Evolutionary conservation across 2,329 filamentous ascomycete genomes (phyloP).

Genomic region (Fusarium albidum): DNA sequence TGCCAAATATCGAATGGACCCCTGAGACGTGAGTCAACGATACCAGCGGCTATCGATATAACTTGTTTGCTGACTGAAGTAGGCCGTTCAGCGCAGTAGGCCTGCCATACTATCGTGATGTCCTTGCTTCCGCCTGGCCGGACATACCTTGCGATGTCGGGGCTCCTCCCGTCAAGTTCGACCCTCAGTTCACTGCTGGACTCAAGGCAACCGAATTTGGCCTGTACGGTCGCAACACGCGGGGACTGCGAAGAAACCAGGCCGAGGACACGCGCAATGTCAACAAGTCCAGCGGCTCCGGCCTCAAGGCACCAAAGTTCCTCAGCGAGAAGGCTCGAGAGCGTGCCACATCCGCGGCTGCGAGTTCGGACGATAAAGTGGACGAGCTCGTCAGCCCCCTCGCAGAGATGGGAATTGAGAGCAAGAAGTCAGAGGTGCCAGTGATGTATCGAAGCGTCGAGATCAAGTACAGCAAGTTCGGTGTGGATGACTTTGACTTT

Average conservation of each 20-base stretch:
- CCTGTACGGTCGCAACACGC: constrained; percentile 79
- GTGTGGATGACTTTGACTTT: constrained; percentile 99
- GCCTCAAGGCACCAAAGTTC: constrained; percentile 83
- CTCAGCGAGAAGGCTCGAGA: constrained; percentile 91
- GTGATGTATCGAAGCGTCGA: constrained; percentile 93
- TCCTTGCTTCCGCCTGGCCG: constrained; percentile 89
- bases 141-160: constrained; percentile 87
- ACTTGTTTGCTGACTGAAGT: constrained; percentile 7
- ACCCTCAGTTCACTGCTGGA: constrained; percentile 72
- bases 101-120: constrained; percentile 92
- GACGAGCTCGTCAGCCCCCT: constrained; percentile 71
- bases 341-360: constrained; percentile 55
- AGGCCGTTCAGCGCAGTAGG: constrained; percentile 86
- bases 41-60: no score
- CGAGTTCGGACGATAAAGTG: constrained; percentile 51
- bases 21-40: constrained; percentile 70
- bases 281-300: constrained; percentile 67
- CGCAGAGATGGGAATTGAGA: constrained; percentile 74
- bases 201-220: constrained; percentile 79
- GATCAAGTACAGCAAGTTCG: constrained; percentile 99
- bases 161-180: constrained; percentile 79
- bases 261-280: constrained; percentile 76
- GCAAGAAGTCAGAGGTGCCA: constrained; percentile 81
- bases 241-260: constrained; percentile 80
- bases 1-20: constrained; percentile 72